Evolutionary conservation across 2,329 filamentous ascomycete genomes (phyloP).

Genomic region (Neurospora crassa): DNA sequence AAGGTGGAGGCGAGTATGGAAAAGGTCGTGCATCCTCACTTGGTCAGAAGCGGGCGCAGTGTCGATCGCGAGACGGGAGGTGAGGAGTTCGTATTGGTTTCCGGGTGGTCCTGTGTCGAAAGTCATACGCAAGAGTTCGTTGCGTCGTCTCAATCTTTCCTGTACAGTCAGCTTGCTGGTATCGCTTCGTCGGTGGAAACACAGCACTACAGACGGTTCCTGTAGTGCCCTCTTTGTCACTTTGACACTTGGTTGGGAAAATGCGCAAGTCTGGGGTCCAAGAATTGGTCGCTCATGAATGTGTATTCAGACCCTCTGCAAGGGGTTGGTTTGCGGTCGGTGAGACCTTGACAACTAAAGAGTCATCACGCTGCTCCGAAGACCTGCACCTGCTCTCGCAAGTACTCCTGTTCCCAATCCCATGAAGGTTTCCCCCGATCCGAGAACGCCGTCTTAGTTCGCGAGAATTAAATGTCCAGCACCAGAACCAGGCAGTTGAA

Average conservation of each 20-base stretch:
- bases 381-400: not conserved
- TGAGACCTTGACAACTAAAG: constrained; percentile 16
- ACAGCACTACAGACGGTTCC: constrained; percentile 24
- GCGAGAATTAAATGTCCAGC: not conserved
- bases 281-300: not conserved
- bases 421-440: not conserved
- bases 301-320: constrained; percentile 1
- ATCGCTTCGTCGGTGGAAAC: constrained; percentile 17
- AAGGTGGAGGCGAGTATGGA: constrained; percentile 23
- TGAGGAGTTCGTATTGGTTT: constrained; percentile 32
- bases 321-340: constrained; percentile 2
- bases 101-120: constrained; percentile 27
- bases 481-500: not conserved
- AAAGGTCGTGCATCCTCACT: constrained; percentile 21
- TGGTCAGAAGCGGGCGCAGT: constrained; percentile 31
- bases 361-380: not conserved
- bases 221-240: constrained; percentile 13
- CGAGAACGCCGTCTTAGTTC: not conserved
- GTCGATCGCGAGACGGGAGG: constrained; percentile 27
- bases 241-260: not conserved
- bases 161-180: constrained; percentile 17
- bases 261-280: not conserved
- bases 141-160: constrained; percentile 16
- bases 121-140: constrained; percentile 22
- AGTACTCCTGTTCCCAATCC: not conserved